Evolutionary conservation across 352 stramenopile genomes (phyloP).

Genomic region (Hyaloperonospora brassicae): DNA sequence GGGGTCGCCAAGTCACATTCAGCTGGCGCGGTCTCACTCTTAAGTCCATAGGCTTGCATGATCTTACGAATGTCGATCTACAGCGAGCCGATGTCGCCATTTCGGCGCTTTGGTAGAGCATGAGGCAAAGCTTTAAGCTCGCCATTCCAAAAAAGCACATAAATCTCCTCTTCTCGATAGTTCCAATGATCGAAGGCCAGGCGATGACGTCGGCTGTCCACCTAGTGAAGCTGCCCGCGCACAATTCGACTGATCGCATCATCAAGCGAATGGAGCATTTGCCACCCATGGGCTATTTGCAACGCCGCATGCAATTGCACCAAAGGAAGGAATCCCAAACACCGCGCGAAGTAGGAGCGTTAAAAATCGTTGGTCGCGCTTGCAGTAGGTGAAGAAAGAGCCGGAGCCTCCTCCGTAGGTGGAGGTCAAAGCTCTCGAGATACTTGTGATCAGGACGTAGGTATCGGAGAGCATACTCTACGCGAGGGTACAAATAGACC

Average conservation of each 20-base stretch:
- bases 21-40: slow-evolving; percentile 1
- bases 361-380: slow-evolving; percentile 7
- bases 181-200: background rate
- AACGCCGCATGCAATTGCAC: slow-evolving; percentile 8
- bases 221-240: slow-evolving; percentile 6
- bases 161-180: background rate
- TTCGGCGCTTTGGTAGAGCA: too few species aligned
- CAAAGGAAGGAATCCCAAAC: slow-evolving; percentile 1
- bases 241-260: too few species aligned
- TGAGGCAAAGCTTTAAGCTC: too few species aligned
- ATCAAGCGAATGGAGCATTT: slow-evolving; percentile 9
- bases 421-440: too few species aligned
- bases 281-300: slow-evolving; percentile 5
- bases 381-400: background rate
- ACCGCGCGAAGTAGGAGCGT: slow-evolving; percentile 4
- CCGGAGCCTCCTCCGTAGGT: background rate
- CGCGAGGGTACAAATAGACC: too few species aligned
- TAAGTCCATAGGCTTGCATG: background rate
- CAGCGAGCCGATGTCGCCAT: slow-evolving; percentile 3
- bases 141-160: too few species aligned
- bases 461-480: too few species aligned
- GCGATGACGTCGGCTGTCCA: background rate
- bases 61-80: slow-evolving; percentile 7
- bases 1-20: background rate
- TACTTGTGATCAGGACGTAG: too few species aligned